Evolutionary conservation across 2,329 filamentous ascomycete genomes (phyloP), one percentile per base, ranked within the genome.

Genomic region (Alternaria triticimaculans): DNA sequence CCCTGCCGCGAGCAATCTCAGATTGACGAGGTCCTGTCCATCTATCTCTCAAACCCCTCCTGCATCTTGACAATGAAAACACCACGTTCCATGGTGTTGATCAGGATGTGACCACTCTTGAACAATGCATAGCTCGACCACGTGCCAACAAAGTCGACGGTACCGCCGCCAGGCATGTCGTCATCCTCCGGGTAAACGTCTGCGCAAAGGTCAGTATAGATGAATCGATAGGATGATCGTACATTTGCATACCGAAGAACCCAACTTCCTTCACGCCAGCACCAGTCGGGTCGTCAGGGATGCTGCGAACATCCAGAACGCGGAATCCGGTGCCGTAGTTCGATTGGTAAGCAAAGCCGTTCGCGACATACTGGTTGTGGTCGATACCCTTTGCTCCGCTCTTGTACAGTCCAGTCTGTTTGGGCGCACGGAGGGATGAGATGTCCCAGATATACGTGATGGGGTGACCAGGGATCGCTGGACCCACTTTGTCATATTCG

Each of bases 281-380:
- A 58, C 81, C 81, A 11, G 80, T 81, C 1, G 79, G 80, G 58
- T 82, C 80, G 15, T 67, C 63, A 0, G 80, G 77, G 44, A 84
- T 82, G 10, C 78, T 80, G 26, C 77, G 76, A 30, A 84, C 77
- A 62, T 83, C 81, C 9, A 82, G 63, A 28, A 83, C 75, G 33
- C 80, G 79, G 68, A 83, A 77, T 15, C 81, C 81, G 18, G 77
- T 78, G 46, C 80, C 80, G 63, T 83, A 83, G 74, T 83, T 82
- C 14, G 77, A 80, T 64, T 83, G 81, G 73, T 82, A 84, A 4
- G 78, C 76, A 20, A 79, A 76, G 1, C 80, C 81, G 49, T 82
- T 72, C 14, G 77, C 73, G n/a, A 83, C 76, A 48, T 84, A 84
- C 66, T 84, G 82, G 71, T 84, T 84, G 76, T 84, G 82, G 66